Base-by-base conservation (phyloP, 2,329 filamentous ascomycete species). In the Lizonia empirigonia region DNA sequence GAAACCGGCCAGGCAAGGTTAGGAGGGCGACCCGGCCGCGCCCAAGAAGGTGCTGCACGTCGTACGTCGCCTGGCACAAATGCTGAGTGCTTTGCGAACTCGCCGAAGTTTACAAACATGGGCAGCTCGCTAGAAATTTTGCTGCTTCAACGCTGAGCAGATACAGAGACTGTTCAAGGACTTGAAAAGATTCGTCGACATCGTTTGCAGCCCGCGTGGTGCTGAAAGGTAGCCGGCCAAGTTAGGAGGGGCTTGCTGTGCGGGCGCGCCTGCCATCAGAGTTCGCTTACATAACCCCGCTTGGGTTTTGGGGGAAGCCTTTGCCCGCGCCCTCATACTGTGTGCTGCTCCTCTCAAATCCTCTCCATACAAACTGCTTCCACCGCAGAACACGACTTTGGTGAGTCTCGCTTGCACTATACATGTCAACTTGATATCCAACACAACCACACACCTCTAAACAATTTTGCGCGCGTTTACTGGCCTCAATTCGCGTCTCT, bases 401-500 rank as follows among this genome's bases (percentile, higher is more conserved):
- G 69, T 71, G 56, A 65, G 69, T 72, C 57, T 68, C 68, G 66
- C 60, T 63, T 66, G 58, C 53, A 52, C 42, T 52, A 52, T 52
- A 47, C 44, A 52, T 32, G 44, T 23, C 49, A 38, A 52, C 42
- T 47, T 52, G 51, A 40, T 44, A 44, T 50, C 51, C 59, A 62
- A 51, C 58, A 60, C 53, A 60, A 53, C 58, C 55, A 62, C 59
- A 56, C 59, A 57, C 60, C 62, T 63, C 64, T 58, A 60, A 56
- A 56, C 55, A 51, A 62, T 65, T 68, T 67, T 63, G 44, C 49
- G 61, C 67, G 64, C 67, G 58, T 72, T 69, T 69, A 64, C 59
- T 62, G 56, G 57, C 55, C 51, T 50, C 59, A 52, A 62, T 65
- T 64, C 63, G 57, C 64, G 57, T 64, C 58, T 55, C 60, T 37